Percentiles rank a stretch among this genome's conserved stretches.
Evolutionary conservation across 1,284 basidiomycete species (phyloP).

Genomic region (Marasmius oreades): DNA sequence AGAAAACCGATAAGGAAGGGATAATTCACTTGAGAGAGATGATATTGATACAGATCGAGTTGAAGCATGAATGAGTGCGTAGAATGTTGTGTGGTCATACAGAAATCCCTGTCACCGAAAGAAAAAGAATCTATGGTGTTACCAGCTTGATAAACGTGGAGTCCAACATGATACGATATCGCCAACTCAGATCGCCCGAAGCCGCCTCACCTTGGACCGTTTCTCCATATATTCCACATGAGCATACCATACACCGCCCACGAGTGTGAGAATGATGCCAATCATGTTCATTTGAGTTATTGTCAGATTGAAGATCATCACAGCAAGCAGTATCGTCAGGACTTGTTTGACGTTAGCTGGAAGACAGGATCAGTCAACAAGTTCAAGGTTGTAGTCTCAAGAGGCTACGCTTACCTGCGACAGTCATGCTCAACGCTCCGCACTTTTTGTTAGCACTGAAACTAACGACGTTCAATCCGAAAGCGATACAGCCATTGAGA

Average conservation of each 20-base stretch:
- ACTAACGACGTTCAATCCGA: constrained; percentile 87
- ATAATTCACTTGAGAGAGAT: no score
- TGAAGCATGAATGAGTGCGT: no score
- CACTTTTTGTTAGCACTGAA: constrained; percentile 90
- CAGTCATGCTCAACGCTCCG: constrained; percentile 84
- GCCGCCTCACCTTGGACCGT: constrained; percentile 9
- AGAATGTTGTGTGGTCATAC: no score
- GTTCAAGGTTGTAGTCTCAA: constrained; percentile 4
- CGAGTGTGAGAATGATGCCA: constrained; percentile 79
- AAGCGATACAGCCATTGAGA: constrained; percentile 83
- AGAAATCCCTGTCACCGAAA: no score
- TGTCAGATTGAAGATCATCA: constrained; percentile 76
- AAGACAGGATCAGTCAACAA: constrained; percentile 8
- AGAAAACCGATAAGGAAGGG: no score
- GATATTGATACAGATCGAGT: no score
- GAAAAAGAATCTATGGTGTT: no score
- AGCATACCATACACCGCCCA: constrained; percentile 84
- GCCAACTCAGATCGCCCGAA: not conserved
- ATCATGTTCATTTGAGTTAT: constrained; percentile 77
- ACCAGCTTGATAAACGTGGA: no score
- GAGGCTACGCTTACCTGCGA: constrained; percentile 58
- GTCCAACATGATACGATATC: no score
- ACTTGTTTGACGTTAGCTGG: constrained; percentile 91
- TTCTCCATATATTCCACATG: constrained; percentile 69
- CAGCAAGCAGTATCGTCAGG: constrained; percentile 84